Base-by-base conservation (phyloP, 129 eudicot species). In the Artemisia tridentata region DNA sequence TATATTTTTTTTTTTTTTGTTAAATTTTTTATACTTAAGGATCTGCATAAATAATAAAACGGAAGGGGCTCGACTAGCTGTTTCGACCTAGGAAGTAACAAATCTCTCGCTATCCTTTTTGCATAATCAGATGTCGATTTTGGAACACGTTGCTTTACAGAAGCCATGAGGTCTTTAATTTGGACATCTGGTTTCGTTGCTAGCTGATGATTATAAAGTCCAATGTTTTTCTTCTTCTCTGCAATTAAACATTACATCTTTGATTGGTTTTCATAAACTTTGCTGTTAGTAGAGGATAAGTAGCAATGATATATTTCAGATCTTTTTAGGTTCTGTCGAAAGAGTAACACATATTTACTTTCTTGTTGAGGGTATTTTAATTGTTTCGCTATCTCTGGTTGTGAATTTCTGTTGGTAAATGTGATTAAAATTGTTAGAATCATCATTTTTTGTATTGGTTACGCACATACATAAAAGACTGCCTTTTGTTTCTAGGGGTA, bases 291-390 rank as follows among this genome's bases (percentile, higher is more conserved):
- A 71, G 54, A 56, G 23, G 53, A 70, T 45, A 45, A 16, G 75
- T 57, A 71, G 57, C 11, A 14, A 6, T 43, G 56, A 31, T 56
- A 43, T 60, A 25, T 48, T 7, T 47, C 3, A 16, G 69, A 18
- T 48, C 63, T 11, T 65, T 19, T 74, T 41, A 64, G 38, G 66
- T 74, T 53, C 9, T 65, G 20, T 51, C 19, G 62, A 47, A 61
- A 47, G 68, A 72, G 31, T 49, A 8, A 65, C 18, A 14, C 16
- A 19, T 38, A 38, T 65, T 52, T 53, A 29, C n/a, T 41, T 61
- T 13, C 72, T 41, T 74, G 53, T 43, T 54, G 38, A 27, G 29
- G 20, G 63, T 31, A 38, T 27, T 17, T 73, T 25, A 73, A 49
- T 73, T n/a, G 13, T 11, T 59, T 8, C 2, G 1, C 20, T 12